phyloP scores from a whole-genome alignment of 2,329 filamentous ascomycete genomes.

The Tolypocladium ophioglossoides region DNA sequence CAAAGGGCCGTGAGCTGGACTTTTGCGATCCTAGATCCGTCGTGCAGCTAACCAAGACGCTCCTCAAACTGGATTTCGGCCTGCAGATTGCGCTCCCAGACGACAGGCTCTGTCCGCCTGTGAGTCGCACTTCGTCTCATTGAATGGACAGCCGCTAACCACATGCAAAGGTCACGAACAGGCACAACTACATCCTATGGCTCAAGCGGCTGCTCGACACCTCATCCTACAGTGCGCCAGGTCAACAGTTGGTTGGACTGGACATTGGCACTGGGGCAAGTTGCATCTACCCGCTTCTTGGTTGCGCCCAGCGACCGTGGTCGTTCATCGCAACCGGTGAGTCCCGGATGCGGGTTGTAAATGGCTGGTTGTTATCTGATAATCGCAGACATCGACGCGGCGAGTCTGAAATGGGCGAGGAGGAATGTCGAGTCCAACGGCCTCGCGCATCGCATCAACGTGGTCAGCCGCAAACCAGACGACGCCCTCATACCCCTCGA shows the following conservation, averaged over 20 bases:
- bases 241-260: slow-evolving; percentile 53
- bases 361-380: background rate
- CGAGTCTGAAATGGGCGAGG: slow-evolving; percentile 55
- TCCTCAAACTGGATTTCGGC: slow-evolving; percentile 67
- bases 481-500: slow-evolving; percentile 55
- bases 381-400: slow-evolving; percentile 57
- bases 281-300: slow-evolving; percentile 82
- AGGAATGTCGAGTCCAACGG: slow-evolving; percentile 58
- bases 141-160: background rate
- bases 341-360: background rate
- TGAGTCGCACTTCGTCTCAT: slow-evolving; percentile 25
- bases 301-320: slow-evolving; percentile 63
- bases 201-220: slow-evolving; percentile 72
- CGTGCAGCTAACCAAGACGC: slow-evolving; percentile 69
- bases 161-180: slow-evolving; percentile 40
- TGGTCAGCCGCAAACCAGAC: slow-evolving; percentile 43
- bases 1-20: slow-evolving; percentile 48
- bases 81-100: slow-evolving; percentile 60
- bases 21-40: slow-evolving; percentile 71
- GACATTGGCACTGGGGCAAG: slow-evolving; percentile 89
- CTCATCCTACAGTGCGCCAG: slow-evolving; percentile 39
- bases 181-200: slow-evolving; percentile 88
- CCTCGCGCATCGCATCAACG: slow-evolving; percentile 50
- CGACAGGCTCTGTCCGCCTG: slow-evolving; percentile 78
- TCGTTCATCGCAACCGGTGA: slow-evolving; percentile 54